phyloP scores from a whole-genome alignment of 2,329 filamentous ascomycete genomes.

The Neonectria neomacrospora region DNA sequence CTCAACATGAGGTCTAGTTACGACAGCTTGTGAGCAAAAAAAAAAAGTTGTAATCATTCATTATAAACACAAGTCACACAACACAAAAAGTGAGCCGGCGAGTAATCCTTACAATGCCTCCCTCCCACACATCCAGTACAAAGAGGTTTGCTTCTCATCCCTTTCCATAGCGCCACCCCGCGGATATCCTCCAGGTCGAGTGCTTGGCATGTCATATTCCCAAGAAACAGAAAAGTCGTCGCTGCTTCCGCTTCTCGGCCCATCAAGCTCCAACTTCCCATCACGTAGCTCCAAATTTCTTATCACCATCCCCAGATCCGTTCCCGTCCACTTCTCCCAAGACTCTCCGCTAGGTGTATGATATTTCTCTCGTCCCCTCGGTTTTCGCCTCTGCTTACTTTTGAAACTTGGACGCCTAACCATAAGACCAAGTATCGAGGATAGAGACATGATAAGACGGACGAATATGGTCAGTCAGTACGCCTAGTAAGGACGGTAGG shows the following conservation, averaged over 20 bases:
- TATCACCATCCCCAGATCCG: neutral
- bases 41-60: conserved; percentile 39
- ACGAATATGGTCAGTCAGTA: neutral
- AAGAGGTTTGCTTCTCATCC: conserved; percentile 40
- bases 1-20: neutral
- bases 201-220: conserved; percentile 34
- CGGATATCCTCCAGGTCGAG: conserved; percentile 30
- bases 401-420: conserved; percentile 28
- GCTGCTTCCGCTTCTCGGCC: conserved; percentile 27
- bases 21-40: conserved; percentile 21
- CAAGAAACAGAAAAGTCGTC: conserved; percentile 40
- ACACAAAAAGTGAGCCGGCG: conserved; percentile 38
- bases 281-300: conserved; percentile 11
- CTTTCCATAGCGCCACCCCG: conserved; percentile 36
- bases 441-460: conserved; percentile 22
- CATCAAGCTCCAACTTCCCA: conserved; percentile 26
- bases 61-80: conserved; percentile 42
- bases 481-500: conserved; percentile 67
- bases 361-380: conserved; percentile 8
- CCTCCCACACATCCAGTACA: conserved; percentile 41
- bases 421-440: conserved; percentile 22
- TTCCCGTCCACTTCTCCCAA: conserved; percentile 1
- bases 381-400: conserved; percentile 24
- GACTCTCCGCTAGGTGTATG: neutral
- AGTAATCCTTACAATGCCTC: conserved; percentile 39